Conservation (phyloP, 768 basidiomycete species). For the Tricholoma saponaceum region DNA sequence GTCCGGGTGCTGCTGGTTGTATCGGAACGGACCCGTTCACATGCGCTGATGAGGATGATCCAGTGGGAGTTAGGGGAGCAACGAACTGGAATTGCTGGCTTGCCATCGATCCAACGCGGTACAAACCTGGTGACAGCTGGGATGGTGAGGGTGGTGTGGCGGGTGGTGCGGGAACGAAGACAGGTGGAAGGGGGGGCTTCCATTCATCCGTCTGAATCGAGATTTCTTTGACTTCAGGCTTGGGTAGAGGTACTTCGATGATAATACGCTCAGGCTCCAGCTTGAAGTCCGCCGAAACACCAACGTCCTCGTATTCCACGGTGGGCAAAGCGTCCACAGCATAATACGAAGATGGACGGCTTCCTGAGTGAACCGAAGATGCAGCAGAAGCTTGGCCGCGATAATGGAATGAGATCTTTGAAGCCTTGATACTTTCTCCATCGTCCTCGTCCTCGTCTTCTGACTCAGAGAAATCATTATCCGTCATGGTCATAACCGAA, state of each 20-base stretch:
- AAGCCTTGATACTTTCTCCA: constrained; percentile 71
- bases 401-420: constrained; percentile 34
- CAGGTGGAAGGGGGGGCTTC: constrained; percentile 41
- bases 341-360: constrained; percentile 31
- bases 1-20: constrained; percentile 31
- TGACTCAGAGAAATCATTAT: constrained; percentile 59
- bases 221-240: constrained; percentile 67
- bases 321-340: constrained; percentile 21
- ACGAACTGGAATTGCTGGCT: constrained; percentile 66
- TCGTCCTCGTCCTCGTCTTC: constrained; percentile 56
- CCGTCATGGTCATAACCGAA: constrained; percentile 67
- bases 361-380: constrained; percentile 20
- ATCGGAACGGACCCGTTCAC: constrained; percentile 30
- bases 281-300: constrained; percentile 35
- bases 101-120: constrained; percentile 48
- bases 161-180: constrained; percentile 26
- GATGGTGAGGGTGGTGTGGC: constrained; percentile 26
- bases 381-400: constrained; percentile 24
- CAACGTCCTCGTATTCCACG: constrained; percentile 51
- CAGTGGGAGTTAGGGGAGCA: constrained; percentile 39
- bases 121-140: constrained; percentile 38
- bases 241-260: constrained; percentile 31
- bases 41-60: constrained; percentile 23
- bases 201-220: constrained; percentile 80
- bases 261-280: constrained; percentile 33